Evolutionary conservation across 345 rosid species (phyloP), one percentile per base, ranked within the genome.

Genomic region (Eucalyptus fibrosa): DNA sequence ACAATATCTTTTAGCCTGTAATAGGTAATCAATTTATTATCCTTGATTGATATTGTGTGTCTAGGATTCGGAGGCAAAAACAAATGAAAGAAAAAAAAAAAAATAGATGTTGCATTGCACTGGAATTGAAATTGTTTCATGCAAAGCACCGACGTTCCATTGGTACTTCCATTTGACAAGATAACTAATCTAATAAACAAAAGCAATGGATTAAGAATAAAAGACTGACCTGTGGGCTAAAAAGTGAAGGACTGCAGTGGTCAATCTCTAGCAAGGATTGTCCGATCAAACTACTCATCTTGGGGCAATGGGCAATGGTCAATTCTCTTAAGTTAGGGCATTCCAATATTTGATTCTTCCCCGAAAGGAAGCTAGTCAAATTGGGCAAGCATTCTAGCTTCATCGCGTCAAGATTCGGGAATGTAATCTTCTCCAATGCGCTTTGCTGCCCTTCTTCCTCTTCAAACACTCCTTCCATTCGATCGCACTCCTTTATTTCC

Each of bases 331-430:
- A 47, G 14, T 8, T 8, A 3, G 45, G 45, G 2, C 9, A 44
- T 1, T 44, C 45, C 3, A 44, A 3, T 2, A 0, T 8, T 2
- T 44, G 9, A 44, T 44, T 44, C 45, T 8, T 44, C 2, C 45
- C 45, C 1, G 2, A 44, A 1, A 44, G 9, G 9, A 44, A 44
- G 2, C 45, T 8, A 2, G 2, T 44, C 3, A 44, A 44, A 44
- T 1, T 44, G 45, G 45, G 45, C 45, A 44, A 44, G 45, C 9
- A 44, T 44, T 8, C 45, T 1, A 44, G 3, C 3, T 44, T 1
- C 9, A 44, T 2, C 2, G 0, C 2, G 1, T 7, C 1, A 44
- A 44, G 9, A 8, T 44, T 8, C 1, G 45, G 10, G 2, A 44
- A 44, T 44, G 3, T 44, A 44, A 8, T 44, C 9, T 2, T 9